phyloP scores from a whole-genome alignment of 2,329 filamentous ascomycete species.

The Aspergillaceae sp. region DNA sequence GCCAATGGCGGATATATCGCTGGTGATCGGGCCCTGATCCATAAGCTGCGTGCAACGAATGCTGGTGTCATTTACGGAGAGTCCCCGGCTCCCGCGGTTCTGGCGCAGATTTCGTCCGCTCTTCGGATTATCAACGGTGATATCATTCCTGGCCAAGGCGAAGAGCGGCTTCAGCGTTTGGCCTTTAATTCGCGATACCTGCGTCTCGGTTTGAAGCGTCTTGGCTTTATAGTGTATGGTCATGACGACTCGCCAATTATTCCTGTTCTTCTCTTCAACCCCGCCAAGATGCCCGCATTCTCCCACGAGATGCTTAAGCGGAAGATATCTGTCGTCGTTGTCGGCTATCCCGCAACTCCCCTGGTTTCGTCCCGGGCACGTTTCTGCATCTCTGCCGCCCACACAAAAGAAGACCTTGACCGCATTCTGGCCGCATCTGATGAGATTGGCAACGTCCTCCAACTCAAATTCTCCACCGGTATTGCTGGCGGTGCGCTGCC shows the following conservation, averaged over 20 bases:
- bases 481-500: slow-evolving; percentile 79
- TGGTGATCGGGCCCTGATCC: slow-evolving; percentile 80
- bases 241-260: slow-evolving; percentile 98
- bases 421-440: slow-evolving; percentile 81
- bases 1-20: slow-evolving; percentile 95
- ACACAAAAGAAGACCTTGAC: slow-evolving; percentile 98
- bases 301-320: slow-evolving; percentile 97
- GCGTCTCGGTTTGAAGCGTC: slow-evolving; percentile 90
- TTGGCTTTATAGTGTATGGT: slow-evolving; percentile 93
- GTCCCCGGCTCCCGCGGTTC: slow-evolving; percentile 74
- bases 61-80: slow-evolving; percentile 82
- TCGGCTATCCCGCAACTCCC: slow-evolving; percentile 93
- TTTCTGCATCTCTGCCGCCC: slow-evolving; percentile 90
- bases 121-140: slow-evolving; percentile 86
- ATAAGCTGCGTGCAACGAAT: slow-evolving; percentile 80
- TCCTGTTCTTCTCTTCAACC: slow-evolving; percentile 88
- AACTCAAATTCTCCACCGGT: slow-evolving; percentile 95
- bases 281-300: slow-evolving; percentile 97
- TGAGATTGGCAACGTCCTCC: slow-evolving; percentile 81
- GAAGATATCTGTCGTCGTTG: slow-evolving; percentile 94
- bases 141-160: slow-evolving; percentile 78
- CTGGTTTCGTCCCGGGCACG: slow-evolving; percentile 89
- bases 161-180: slow-evolving; percentile 89
- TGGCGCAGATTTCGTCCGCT: slow-evolving; percentile 82
- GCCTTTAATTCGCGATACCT: slow-evolving; percentile 98